Conservation (phyloP, 2,329 filamentous ascomycete species). For the Aspergillus sp. region DNA sequence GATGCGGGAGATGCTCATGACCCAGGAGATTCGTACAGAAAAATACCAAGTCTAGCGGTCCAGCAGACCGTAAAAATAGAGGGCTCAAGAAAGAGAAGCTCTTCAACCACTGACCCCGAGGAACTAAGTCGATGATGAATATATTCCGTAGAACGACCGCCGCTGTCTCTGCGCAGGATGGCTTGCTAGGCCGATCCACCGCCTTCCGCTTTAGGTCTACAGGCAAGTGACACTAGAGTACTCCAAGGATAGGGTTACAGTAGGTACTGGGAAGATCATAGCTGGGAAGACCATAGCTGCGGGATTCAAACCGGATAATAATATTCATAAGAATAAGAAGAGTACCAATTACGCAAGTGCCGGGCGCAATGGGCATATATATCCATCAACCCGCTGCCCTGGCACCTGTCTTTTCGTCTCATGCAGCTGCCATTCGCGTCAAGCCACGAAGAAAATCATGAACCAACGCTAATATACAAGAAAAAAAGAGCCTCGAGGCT, state of each 20-base stretch:
- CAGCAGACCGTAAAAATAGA: too few relatives aligned
- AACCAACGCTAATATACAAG: conserved; percentile 32
- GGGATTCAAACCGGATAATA: background rate
- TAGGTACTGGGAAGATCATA: too few relatives aligned
- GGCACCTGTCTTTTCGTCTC: conserved; percentile 10
- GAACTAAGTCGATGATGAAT: background rate
- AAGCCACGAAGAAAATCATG: conserved; percentile 11
- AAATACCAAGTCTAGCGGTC: too few relatives aligned
- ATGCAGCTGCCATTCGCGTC: conserved; percentile 8
- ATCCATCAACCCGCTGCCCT: conserved; percentile 13
- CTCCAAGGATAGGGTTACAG: background rate
- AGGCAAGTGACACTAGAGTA: background rate
- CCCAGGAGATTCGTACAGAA: background rate
- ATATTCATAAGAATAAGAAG: conserved; percentile 11
- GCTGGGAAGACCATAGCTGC: background rate
- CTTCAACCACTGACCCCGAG: background rate
- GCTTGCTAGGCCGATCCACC: conserved; percentile 21
- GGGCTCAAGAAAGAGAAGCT: too few relatives aligned
- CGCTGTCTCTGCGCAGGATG: conserved; percentile 8
- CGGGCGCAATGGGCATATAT: conserved; percentile 11
- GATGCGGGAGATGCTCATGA: conserved; percentile 2
- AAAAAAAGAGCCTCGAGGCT: conserved; percentile 19
- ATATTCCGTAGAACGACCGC: background rate
- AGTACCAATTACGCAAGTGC: conserved; percentile 9
- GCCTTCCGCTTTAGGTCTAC: conserved; percentile 10